Percentiles rank a stretch among this genome's conserved stretches.
These are phyloP conservation scores for Galerina sulciceps DNA, from an alignment of 768 basidiomycete species.

Conservation along the genomic window DNA sequence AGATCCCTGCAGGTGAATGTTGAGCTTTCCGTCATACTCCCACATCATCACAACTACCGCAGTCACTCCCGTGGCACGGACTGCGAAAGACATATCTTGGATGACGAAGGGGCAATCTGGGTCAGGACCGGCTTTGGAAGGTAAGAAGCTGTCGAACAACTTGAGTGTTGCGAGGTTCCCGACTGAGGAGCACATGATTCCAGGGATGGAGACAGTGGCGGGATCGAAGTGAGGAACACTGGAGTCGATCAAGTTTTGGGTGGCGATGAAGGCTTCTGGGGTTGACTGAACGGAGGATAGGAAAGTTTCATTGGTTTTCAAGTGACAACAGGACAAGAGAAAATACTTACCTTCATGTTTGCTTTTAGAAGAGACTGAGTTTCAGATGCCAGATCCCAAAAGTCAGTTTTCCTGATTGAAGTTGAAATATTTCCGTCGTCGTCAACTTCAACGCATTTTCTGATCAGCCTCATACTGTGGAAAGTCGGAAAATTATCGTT, in stretches of 20 bases:
- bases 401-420: neutral
- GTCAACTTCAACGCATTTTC: neutral
- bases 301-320: no score
- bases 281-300: neutral
- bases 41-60: conserved; percentile 5
- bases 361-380: neutral
- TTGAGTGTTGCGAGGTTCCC: neutral
- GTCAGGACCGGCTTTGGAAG: neutral
- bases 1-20: neutral
- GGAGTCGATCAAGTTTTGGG: neutral
- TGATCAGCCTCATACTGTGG: neutral
- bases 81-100: neutral
- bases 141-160: conserved; percentile 1
- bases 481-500: conserved; percentile 2
- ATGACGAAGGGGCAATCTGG: neutral
- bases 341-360: neutral
- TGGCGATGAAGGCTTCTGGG: neutral
- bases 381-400: neutral
- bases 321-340: neutral
- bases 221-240: neutral
- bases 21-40: conserved; percentile 1
- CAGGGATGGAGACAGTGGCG: neutral
- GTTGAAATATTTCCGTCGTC: neutral
- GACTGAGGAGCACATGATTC: conserved; percentile 6
- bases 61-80: neutral